These are phyloP conservation scores for Fabrea salina DNA, from an alignment of 169 alveolate genomes.

Conservation along the genomic window DNA sequence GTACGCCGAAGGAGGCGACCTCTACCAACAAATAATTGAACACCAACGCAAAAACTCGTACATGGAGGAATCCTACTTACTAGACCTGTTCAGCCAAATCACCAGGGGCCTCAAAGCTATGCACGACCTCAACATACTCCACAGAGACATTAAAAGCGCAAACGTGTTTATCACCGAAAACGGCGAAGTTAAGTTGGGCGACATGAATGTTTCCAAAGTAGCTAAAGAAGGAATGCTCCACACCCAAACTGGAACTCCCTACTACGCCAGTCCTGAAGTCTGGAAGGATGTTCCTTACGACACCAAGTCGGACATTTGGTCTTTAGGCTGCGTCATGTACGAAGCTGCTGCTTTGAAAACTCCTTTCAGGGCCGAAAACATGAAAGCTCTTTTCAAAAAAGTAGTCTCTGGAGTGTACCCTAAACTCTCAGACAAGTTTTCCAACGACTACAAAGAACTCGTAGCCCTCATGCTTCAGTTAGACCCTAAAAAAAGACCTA, in stretches of 20 bases:
- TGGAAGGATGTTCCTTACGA: constrained; percentile 80
- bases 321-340: constrained; percentile 71
- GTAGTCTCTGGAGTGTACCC: constrained; percentile 43
- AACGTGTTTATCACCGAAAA: constrained; percentile 67
- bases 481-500: constrained; percentile 20
- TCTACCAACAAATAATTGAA: constrained; percentile 71
- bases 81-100: constrained; percentile 69
- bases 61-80: constrained; percentile 70
- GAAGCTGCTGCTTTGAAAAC: constrained; percentile 66
- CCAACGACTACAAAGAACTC: background rate
- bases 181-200: constrained; percentile 77
- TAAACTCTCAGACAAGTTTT: constrained; percentile 1
- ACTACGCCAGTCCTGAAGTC: constrained; percentile 79
- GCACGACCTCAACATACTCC: constrained; percentile 71
- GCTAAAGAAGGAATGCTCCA: constrained; percentile 72
- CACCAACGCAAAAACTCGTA: constrained; percentile 56
- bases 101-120: constrained; percentile 59
- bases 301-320: constrained; percentile 72
- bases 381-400: constrained; percentile 67
- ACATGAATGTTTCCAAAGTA: constrained; percentile 81
- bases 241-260: constrained; percentile 65
- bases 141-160: constrained; percentile 78
- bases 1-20: constrained; percentile 88
- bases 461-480: background rate
- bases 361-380: constrained; percentile 76